Evolutionary conservation across 352 stramenopile genomes (phyloP), one percentile per base, ranked within the genome.

Genomic region (Hyaloperonospora brassicae): DNA sequence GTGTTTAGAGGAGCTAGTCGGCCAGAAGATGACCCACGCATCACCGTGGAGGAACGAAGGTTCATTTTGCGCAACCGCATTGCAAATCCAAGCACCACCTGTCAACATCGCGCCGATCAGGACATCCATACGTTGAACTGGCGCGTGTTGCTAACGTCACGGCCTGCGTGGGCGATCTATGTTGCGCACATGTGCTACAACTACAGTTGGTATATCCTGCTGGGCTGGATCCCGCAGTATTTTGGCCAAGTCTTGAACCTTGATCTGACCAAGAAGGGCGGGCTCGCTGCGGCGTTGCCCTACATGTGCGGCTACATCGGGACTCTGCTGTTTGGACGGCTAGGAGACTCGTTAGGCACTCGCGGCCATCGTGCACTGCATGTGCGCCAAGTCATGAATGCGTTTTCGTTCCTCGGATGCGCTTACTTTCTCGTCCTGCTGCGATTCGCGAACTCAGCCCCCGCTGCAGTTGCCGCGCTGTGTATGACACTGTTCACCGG

Each of bases 211-310:
- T 94, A 94, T 53, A 76, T 94, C 27, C 52, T 94, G 27, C 60
- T 94, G 36, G 80, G 84, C 17, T 94, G 84, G 84, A 93, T 91
- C 50, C 84, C 84, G 46, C 82, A 91, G 61, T 94, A 94, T 57
- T 91, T 93, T 62, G 75, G 76, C 36, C 76, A 89, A 65, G 72
- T 66, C 1, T 60, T 94, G n/a, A 54, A 90, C 30, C 71, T 94
- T 12, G 78, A 94, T 25, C 57, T 94, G 38, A 72, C 73, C 44
- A 76, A 80, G 49, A 79, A 81, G 24, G 78, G 72, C 17, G 79
- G 73, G 12, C 62, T 90, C 50, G 66, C 74, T 0, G 81, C 84
- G 1, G 80, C 81, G 17, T 50, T 93, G 11, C 84, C 84, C 0
- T 94, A 92, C 45, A 70, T 86, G 30, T 87, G 77, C 44, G 84